A percentile compares a stretch with the other conserved stretches of the same genome.
phyloP scores from a whole-genome alignment of 2,329 filamentous ascomycete species.

The Calonectria hongkongensis region DNA sequence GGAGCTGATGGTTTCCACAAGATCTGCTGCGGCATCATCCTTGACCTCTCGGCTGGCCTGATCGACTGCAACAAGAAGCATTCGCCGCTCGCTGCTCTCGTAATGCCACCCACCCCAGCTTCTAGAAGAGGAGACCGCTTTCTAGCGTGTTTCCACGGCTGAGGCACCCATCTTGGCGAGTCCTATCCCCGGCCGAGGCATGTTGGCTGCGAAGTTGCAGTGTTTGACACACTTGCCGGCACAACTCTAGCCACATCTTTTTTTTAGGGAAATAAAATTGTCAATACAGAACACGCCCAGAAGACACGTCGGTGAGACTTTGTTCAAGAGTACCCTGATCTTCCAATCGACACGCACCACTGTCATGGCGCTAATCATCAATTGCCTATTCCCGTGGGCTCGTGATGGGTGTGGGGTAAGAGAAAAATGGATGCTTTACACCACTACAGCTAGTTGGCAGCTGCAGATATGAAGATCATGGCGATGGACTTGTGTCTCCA shows the following conservation, averaged over 20 bases:
- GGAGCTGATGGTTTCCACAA: constrained; percentile 27
- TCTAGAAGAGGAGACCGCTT: constrained; percentile 1
- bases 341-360: background rate
- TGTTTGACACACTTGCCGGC: background rate
- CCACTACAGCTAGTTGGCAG: background rate
- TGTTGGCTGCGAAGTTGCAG: background rate
- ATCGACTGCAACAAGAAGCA: constrained; percentile 36
- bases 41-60: constrained; percentile 40
- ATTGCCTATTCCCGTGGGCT: background rate
- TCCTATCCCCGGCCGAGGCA: background rate
- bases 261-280: background rate
- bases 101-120: constrained; percentile 14
- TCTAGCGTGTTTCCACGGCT: constrained; percentile 5
- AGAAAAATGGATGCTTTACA: constrained; percentile 4
- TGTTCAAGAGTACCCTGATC: background rate
- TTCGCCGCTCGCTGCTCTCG: constrained; percentile 25
- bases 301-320: background rate
- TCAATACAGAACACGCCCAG: background rate
- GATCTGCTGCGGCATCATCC: constrained; percentile 38
- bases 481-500: background rate
- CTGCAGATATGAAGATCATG: constrained; percentile 10
- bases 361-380: background rate
- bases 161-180: too few relatives aligned
- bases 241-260: background rate
- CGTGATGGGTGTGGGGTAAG: background rate